Base-by-base conservation (phyloP, 352 stramenopile species). In the Pythium rhizo-oryzae region DNA sequence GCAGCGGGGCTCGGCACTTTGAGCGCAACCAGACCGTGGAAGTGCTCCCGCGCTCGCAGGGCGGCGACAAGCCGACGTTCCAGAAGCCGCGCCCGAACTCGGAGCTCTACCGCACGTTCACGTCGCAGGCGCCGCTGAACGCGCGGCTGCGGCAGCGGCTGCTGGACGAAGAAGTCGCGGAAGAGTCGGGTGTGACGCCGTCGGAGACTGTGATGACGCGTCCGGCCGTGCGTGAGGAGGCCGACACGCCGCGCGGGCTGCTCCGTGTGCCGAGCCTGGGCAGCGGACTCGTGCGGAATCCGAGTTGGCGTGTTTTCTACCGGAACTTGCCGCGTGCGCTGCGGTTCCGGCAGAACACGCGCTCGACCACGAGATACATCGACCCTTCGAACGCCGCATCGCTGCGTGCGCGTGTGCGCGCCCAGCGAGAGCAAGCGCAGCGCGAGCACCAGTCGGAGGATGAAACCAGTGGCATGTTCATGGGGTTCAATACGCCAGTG, bases 11-110 rank as follows among this genome's bases (percentile, higher is more conserved):
- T n/a, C 59, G 67, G 44, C 80, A 85, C 56, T 93, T 93, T 54
- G 75, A 87, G 57, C 85, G 85, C 39, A 81, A 93, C 67, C 85
- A 92, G 55, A 93, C 85, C 0, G 82, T 92, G 11, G 83, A 93
- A 19, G 82, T 92, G 52, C 59, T 93, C 23, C 78, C 82, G 21
- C 76, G 81, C 4, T 62, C 72, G 23, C 70, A 73, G 0, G 56
- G 55, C 8, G 47, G 41, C 16, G 55, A 65, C 13, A 33, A 76
- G 19, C 59, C 72, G 30, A 74, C 65, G 47, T 69, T 90, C 50
- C 68, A 75, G 18, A 83, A 80, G 59, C 72, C 77, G 9, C 80
- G 75, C 0, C 77, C 76, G 8, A 80, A 88, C 59, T 84, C 78
- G 11, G 83, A 91, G 56, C 79, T 93, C 8, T 91, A 90, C 61